phyloP scores from a whole-genome alignment of 2,329 filamentous ascomycete genomes.

The Clarireedia sp. region DNA sequence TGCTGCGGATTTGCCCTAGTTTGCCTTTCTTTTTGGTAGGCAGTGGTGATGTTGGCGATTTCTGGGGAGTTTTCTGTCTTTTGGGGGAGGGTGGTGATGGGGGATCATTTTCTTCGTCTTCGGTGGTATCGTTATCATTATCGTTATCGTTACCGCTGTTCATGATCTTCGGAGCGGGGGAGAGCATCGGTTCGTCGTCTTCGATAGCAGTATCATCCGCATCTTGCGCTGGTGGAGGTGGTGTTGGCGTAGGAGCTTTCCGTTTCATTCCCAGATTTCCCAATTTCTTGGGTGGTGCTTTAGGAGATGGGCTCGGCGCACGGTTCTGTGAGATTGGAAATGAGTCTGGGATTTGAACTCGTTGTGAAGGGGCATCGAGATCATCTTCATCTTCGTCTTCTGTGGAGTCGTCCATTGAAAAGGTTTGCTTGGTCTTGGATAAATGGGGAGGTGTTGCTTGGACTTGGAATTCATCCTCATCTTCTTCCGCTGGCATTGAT shows the following conservation, averaged over 20 bases:
- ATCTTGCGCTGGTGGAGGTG: neutral
- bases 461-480: slow-evolving; percentile 27
- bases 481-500: slow-evolving; percentile 6
- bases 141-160: neutral
- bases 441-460: slow-evolving; percentile 24
- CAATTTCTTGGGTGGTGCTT: slow-evolving; percentile 10
- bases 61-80: neutral
- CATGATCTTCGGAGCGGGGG: neutral
- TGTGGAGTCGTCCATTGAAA: slow-evolving; percentile 14
- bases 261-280: slow-evolving; percentile 8
- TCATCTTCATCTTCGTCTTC: slow-evolving; percentile 25
- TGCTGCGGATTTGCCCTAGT: slow-evolving; percentile 17
- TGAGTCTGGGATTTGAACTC: slow-evolving; percentile 20
- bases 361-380: slow-evolving; percentile 23
- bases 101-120: slow-evolving; percentile 7
- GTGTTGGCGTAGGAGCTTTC: neutral
- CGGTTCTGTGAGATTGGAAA: slow-evolving; percentile 16
- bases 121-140: slow-evolving; percentile 10
- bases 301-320: neutral
- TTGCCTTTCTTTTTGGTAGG: slow-evolving; percentile 12
- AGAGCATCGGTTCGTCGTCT: slow-evolving; percentile 5
- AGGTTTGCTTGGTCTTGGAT: slow-evolving; percentile 1
- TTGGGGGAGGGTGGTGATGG: neutral
- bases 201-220: slow-evolving; percentile 4
- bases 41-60: neutral